These are phyloP conservation scores for Protoeuglena noctilucae DNA, from an alignment of 139 green algal species.

Conservation along the genomic window DNA sequence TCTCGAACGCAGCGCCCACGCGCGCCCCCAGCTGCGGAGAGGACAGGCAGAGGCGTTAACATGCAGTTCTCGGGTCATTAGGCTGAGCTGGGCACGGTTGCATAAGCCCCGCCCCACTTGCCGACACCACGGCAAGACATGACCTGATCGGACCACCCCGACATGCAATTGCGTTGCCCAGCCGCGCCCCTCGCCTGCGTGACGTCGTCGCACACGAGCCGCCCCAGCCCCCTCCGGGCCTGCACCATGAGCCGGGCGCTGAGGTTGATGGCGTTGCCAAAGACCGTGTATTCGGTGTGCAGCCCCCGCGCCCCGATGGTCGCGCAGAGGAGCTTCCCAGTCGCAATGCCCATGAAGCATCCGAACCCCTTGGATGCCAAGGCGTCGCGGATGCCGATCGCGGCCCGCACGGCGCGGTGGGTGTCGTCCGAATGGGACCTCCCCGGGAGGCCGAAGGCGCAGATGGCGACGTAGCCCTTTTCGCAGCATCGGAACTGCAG, in stretches of 20 bases:
- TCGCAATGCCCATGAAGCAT: constrained; percentile 45
- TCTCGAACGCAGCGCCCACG: neutral
- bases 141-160: neutral
- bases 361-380: constrained; percentile 12
- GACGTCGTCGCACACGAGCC: too few species aligned
- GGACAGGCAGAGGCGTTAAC: too few species aligned
- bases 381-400: constrained; percentile 17
- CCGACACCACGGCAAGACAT: neutral
- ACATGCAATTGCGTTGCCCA: too few species aligned
- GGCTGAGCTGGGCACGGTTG: too few species aligned
- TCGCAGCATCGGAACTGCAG: constrained; percentile 72
- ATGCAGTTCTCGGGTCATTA: too few species aligned
- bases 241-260: constrained; percentile 53
- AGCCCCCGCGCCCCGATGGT: constrained; percentile 47
- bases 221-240: constrained; percentile 12
- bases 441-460: constrained; percentile 59
- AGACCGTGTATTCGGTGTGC: constrained; percentile 69
- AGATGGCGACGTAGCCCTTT: constrained; percentile 73
- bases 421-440: constrained; percentile 47
- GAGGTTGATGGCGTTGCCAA: constrained; percentile 71
- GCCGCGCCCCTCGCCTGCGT: too few species aligned
- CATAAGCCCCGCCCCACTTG: too few species aligned
- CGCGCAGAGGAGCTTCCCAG: constrained; percentile 58
- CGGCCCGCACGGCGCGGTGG: constrained; percentile 25
- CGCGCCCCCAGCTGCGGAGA: too few species aligned